A percentile compares a stretch with the other conserved stretches of the same genome.
phyloP scores from a whole-genome alignment of 2,329 filamentous ascomycete species.

The Claviceps sp. region DNA sequence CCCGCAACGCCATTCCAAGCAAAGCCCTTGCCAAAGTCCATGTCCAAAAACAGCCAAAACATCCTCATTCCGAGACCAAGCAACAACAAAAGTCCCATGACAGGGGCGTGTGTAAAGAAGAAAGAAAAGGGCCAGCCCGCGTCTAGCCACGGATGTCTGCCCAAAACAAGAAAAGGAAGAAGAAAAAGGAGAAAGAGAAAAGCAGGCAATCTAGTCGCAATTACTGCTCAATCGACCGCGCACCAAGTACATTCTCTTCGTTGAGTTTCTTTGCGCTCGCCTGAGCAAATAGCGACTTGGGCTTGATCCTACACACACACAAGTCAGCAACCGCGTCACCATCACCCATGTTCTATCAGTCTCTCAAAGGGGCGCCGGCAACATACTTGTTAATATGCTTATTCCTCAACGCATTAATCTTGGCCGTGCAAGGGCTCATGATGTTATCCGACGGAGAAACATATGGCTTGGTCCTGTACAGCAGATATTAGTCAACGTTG shows the following conservation, averaged over 20 bases:
- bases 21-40: neutral
- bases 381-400: constrained; percentile 68
- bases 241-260: constrained; percentile 29
- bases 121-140: neutral
- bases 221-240: constrained; percentile 21
- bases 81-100: neutral
- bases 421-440: constrained; percentile 75
- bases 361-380: neutral
- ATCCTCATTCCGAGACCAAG: neutral
- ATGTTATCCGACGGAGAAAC: constrained; percentile 79
- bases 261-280: constrained; percentile 49
- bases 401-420: constrained; percentile 67
- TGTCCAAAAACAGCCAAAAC: neutral
- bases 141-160: neutral
- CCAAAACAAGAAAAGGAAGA: constrained; percentile 3
- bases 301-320: constrained; percentile 38
- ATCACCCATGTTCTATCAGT: too few species aligned
- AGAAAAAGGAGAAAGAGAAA: constrained; percentile 1
- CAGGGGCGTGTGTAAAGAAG: neutral
- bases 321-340: neutral
- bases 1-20: constrained; percentile 3
- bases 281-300: constrained; percentile 54
- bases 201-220: neutral
- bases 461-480: constrained; percentile 29
- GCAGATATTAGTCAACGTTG: neutral